These are phyloP conservation scores for Truncatella angustata DNA, from an alignment of 2,329 filamentous ascomycete species.

Conservation along the genomic window DNA sequence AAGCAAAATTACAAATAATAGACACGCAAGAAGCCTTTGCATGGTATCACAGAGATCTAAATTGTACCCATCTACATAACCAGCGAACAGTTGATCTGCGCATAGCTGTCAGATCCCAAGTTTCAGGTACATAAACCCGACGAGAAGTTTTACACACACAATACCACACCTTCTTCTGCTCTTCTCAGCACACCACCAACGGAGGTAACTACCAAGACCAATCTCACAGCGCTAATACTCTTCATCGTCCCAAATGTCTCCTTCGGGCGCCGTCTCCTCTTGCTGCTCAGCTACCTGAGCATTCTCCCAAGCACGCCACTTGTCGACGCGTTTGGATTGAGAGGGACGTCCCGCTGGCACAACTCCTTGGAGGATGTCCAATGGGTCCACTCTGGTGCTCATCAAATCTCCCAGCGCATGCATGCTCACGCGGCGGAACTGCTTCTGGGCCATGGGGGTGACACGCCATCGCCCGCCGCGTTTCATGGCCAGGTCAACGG, in stretches of 20 bases:
- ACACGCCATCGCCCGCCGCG: not conserved
- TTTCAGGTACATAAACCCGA: no score
- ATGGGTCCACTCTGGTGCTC: constrained; percentile 12
- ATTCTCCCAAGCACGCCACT: not conserved
- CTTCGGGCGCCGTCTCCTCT: not conserved
- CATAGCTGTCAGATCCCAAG: no score
- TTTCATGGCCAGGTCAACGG: constrained; percentile 11
- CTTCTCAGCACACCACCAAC: no score
- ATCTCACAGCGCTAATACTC: not conserved
- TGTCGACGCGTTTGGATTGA: not conserved
- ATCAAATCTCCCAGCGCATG: constrained; percentile 18
- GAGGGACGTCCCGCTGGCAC: not conserved
- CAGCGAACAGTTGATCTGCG: no score
- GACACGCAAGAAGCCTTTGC: not conserved
- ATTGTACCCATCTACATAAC: no score
- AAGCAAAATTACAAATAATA: not conserved
- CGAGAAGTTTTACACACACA: no score
- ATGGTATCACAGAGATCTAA: not conserved
- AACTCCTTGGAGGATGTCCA: constrained; percentile 12
- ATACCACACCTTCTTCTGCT: no score
- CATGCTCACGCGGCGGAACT: constrained; percentile 4
- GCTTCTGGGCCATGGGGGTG: not conserved
- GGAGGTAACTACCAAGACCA: no score
- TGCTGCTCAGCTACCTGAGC: not conserved
- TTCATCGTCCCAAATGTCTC: constrained; percentile 1